Evolutionary conservation across 345 rosid genomes (phyloP), one percentile per base, ranked within the genome.

Genomic region (Salix brachista): DNA sequence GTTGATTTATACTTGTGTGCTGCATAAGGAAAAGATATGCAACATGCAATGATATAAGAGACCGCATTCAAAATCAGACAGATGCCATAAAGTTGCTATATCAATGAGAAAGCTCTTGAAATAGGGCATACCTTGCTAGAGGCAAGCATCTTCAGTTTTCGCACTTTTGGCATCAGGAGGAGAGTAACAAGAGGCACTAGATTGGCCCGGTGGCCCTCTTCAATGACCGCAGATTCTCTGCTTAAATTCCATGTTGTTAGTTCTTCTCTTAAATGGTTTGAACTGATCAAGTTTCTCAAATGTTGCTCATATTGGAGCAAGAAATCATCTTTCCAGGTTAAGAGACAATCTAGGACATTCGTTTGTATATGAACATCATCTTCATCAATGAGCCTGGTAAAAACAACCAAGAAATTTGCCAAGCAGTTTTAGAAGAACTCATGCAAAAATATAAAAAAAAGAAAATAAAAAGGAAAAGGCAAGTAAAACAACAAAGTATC

Each of bases 211-310:
- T 96, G 96, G 69, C 83, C 82, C 65, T 88, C 93, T 75, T 88
- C 90, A 75, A 93, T 85, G 64, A 73, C 75, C 78, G 52, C 39
- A 4, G 89, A 87, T 76, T 91, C 93, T 82, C 78, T 80, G 56
- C 94, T 88, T 80, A 93, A 83, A 88, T 89, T 90, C 98, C 97
- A 96, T 34, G 90, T 96, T 21, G 96, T 87, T 69, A 96, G 81
- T 82, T 91, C 97, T 82, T 93, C 98, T 80, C 97, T 86, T 82
- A 96, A 62, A 78, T 73, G 81, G 80, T 91, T 86, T 62, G 97
- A 82, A 83, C 82, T 83, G 80, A 96, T 92, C 86, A 96, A 86
- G 78, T 91, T 96, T 83, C 87, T 90, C 66, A 96, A 83, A 85
- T 88, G 91, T 75, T 86, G 90, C 52, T 89, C 85, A 85, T 96